Conservation (phyloP, 2,329 filamentous ascomycete species). For the Fusarium lyarnte region DNA sequence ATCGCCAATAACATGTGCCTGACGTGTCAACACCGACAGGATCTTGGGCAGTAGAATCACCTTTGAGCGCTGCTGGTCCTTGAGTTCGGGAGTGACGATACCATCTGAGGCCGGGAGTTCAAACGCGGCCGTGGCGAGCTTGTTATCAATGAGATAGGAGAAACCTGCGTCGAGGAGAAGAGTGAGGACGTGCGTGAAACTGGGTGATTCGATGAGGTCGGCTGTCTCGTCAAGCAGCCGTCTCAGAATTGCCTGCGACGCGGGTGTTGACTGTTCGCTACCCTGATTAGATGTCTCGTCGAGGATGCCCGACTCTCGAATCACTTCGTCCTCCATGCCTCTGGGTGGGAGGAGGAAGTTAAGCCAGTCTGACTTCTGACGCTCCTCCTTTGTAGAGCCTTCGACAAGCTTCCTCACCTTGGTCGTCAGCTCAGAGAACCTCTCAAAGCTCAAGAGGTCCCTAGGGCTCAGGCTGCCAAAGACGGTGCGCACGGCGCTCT, state of each 20-base stretch:
- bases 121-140: constrained; percentile 82
- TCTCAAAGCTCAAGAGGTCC: constrained; percentile 84
- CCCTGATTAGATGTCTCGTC: constrained; percentile 55
- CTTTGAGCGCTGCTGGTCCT: constrained; percentile 67
- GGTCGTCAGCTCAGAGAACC: constrained; percentile 81
- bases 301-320: constrained; percentile 85
- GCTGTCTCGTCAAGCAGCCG: constrained; percentile 94
- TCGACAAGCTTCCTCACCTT: constrained; percentile 88
- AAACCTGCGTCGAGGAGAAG: constrained; percentile 89
- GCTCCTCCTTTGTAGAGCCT: constrained; percentile 60
- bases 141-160: constrained; percentile 82
- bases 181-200: constrained; percentile 86
- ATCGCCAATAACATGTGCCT: constrained; percentile 89
- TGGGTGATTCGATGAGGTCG: constrained; percentile 92
- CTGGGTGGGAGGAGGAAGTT: constrained; percentile 81
- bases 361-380: constrained; percentile 73
- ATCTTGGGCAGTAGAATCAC: constrained; percentile 81
- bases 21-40: constrained; percentile 86
- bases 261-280: constrained; percentile 48
- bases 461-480: constrained; percentile 90
- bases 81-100: constrained; percentile 60
- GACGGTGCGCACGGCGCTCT: constrained; percentile 85
- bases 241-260: constrained; percentile 71
- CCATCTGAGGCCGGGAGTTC: constrained; percentile 57
- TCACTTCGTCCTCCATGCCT: constrained; percentile 82